phyloP scores from a whole-genome alignment of 768 basidiomycete species.

The Lactifluus volemus region DNA sequence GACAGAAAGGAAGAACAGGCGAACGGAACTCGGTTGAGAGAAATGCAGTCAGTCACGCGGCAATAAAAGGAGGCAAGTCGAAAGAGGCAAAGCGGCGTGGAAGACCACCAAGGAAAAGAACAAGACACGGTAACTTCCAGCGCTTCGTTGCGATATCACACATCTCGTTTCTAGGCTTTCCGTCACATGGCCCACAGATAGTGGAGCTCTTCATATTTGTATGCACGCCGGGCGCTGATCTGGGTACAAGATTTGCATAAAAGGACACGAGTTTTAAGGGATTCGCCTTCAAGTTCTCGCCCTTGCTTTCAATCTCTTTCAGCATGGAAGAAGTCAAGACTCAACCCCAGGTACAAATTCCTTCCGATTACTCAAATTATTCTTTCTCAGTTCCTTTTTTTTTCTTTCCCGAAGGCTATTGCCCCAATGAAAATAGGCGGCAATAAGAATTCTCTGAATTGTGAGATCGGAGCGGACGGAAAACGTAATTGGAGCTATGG shows the following conservation, averaged over 20 bases:
- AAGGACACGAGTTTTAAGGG: neutral
- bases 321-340: neutral
- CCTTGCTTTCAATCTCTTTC: neutral
- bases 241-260: neutral
- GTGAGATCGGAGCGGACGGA: conserved; percentile 23
- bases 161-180: no score
- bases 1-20: no score
- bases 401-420: neutral
- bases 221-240: neutral
- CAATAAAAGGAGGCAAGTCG: no score
- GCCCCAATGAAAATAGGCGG: conserved; percentile 5
- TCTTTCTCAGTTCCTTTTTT: no score
- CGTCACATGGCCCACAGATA: neutral
- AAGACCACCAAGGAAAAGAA: no score
- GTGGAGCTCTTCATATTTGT: no score
- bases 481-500: conserved; percentile 29
- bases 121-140: no score
- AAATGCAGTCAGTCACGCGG: no score
- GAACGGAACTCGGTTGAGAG: no score
- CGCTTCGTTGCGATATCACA: no score
- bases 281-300: neutral
- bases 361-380: no score
- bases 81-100: no score
- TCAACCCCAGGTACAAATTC: neutral
- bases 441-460: conserved; percentile 21